Percentiles rank a stretch among this genome's conserved stretches.
Conservation (phyloP, 108 stramenopile genomes). For the Skeletonema grethae region DNA sequence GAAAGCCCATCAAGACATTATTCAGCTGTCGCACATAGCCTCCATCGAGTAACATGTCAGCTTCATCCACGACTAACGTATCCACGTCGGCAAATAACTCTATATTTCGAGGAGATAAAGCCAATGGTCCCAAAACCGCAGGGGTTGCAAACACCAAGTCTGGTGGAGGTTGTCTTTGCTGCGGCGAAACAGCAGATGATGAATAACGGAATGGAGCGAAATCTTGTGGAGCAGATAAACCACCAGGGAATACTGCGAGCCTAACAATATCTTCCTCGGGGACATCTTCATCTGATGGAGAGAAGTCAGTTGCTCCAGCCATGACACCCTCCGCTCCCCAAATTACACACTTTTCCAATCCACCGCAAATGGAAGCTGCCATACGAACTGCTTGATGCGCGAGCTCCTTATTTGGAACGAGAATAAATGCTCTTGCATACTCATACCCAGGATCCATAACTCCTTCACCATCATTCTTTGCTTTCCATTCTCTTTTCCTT, state of each 20-base stretch:
- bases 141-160: constrained; percentile 96
- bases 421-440: constrained; percentile 77
- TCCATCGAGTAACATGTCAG: constrained; percentile 97
- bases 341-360: constrained; percentile 42
- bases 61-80: constrained; percentile 93
- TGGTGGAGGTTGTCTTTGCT: constrained; percentile 55
- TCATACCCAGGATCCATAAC: constrained; percentile 60
- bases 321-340: constrained; percentile 37
- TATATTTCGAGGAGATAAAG: constrained; percentile 84
- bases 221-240: constrained; percentile 68
- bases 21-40: constrained; percentile 87
- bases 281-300: constrained; percentile 20
- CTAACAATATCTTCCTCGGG: constrained; percentile 63
- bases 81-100: constrained; percentile 87
- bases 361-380: constrained; percentile 75
- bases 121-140: constrained; percentile 89
- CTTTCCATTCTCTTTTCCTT: constrained; percentile 57
- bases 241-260: constrained; percentile 84
- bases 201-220: constrained; percentile 80
- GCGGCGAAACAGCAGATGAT: constrained; percentile 37
- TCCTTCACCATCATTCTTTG: constrained; percentile 7
- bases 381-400: constrained; percentile 87
- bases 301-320: constrained; percentile 13
- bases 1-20: constrained; percentile 90
- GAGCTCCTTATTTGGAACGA: constrained; percentile 91